Base-by-base conservation (phyloP, 1,139 yeast species). In the Candida mesenterica region DNA sequence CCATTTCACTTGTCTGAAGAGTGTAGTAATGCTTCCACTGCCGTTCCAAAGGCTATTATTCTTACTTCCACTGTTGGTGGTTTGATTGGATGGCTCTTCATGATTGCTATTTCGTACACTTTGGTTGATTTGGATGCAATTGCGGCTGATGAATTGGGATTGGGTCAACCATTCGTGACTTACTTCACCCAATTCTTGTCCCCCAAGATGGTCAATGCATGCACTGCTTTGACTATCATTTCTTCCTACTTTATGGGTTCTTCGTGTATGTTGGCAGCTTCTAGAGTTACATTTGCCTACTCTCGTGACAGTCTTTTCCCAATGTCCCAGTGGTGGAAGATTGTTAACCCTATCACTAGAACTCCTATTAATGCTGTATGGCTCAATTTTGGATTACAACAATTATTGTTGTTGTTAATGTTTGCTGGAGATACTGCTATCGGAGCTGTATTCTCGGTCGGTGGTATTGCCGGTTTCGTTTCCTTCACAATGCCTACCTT, bases 1-100 rank as follows among this genome's bases (percentile, higher is more conserved):
- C 85, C 89, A 0, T 82, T 81, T 65, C 89, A 82, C 50, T 61
- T 82, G 37, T 72, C 86, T 13, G 92, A 82, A 56, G 88, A 82
- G 52, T 78, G 85, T 50, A 63, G 81, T 29, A 79, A 81, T 53
- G 85, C 88, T 7, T 64, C 70, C n/a, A 61, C 64, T 23, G 80
- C 84, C 4, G 79, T 82, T 6, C 88, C 89, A 13, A 65, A 73
- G 40, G 87, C 87, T 23, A 80, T 82, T 46, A 78, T 79, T 12
- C 57, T 80, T 60, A 79, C 87, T 9, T 69, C 85, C n/a, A 54
- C 72, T 7, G 61, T 69, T 31, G 87, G 87, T 39, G 86, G 87
- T 32, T 33, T 67, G 14, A 56, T 82, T 35, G 88, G 88, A 2
- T 80, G 79, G 59, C 59, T 77, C 23, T 75, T 79, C 53, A 79